Percentiles rank a stretch among this genome's conserved stretches.
phyloP scores from a whole-genome alignment of 495 filamentous ascomycete species.

The Xylaria scruposa region DNA sequence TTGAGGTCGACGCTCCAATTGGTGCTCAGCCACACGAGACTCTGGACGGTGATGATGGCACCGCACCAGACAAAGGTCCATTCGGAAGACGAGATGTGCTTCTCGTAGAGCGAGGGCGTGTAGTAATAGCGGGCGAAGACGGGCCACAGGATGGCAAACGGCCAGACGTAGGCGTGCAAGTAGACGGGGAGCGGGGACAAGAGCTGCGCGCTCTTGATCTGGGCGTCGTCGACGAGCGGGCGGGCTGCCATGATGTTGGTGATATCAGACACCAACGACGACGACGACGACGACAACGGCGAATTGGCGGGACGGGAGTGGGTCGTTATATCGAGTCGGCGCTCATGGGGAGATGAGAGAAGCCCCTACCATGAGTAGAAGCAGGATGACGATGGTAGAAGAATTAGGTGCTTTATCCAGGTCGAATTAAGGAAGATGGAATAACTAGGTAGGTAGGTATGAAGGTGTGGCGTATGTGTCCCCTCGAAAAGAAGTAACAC shows the following conservation, averaged over 20 bases:
- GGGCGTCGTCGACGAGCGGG: slow-evolving; percentile 85
- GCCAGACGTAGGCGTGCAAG: slow-evolving; percentile 89
- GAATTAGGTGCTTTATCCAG: background rate
- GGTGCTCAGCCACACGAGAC: slow-evolving; percentile 91
- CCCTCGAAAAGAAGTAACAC: background rate
- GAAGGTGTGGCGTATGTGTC: slow-evolving; percentile 3
- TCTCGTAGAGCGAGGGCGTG: slow-evolving; percentile 80
- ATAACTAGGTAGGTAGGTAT: too few species aligned
- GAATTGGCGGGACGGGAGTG: background rate
- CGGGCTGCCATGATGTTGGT: slow-evolving; percentile 35
- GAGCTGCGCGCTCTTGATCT: slow-evolving; percentile 86
- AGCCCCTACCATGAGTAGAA: background rate
- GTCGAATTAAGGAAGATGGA: background rate
- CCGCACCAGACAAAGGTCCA: slow-evolving; percentile 97
- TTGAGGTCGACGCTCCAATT: slow-evolving; percentile 94
- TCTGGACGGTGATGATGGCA: slow-evolving; percentile 84
- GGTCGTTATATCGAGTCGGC: slow-evolving; percentile 21
- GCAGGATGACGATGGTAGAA: background rate
- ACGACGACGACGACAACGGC: background rate
- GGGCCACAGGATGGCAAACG: slow-evolving; percentile 90
- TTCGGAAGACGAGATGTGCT: slow-evolving; percentile 84
- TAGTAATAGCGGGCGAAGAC: slow-evolving; percentile 87
- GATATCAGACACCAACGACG: background rate
- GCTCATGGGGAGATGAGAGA: slow-evolving; percentile 24
- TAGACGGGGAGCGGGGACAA: slow-evolving; percentile 84